These are phyloP conservation scores for Hypoxylon rubiginosum DNA, from an alignment of 2,329 filamentous ascomycete species.

Conservation along the genomic window DNA sequence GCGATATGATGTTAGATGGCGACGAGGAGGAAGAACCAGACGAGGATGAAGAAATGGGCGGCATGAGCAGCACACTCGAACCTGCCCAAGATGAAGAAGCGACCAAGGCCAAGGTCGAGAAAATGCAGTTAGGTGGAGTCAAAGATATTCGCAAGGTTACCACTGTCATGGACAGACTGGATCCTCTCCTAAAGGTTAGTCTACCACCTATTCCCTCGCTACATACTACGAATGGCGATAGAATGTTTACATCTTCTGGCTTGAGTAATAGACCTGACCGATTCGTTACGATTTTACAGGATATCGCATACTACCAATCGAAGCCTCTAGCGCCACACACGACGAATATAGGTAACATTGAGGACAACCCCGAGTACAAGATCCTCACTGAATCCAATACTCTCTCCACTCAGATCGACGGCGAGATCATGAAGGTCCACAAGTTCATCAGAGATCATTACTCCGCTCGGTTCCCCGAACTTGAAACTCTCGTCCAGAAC, in stretches of 20 bases:
- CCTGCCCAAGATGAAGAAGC: conserved; percentile 75
- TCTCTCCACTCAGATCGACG: conserved; percentile 91
- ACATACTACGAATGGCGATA: conserved; percentile 50
- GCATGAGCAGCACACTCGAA: conserved; percentile 62
- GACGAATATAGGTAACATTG: conserved; percentile 82
- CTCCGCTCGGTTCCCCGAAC: conserved; percentile 90
- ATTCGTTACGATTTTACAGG: conserved; percentile 70
- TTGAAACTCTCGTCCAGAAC: conserved; percentile 90
- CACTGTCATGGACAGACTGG: conserved; percentile 82
- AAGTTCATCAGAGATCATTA: conserved; percentile 98
- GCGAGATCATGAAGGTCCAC: conserved; percentile 92
- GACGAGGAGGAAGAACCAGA: conserved; percentile 70
- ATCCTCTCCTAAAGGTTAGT: conserved; percentile 86
- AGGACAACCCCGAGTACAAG: conserved; percentile 93
- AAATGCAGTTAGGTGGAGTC: conserved; percentile 80
- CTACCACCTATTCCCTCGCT: conserved; percentile 36
- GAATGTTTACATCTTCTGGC: conserved; percentile 73
- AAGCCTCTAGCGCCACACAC: conserved; percentile 74
- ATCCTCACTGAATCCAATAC: conserved; percentile 90
- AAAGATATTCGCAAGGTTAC: conserved; percentile 85
- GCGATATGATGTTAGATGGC: conserved; percentile 71
- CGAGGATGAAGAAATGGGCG: conserved; percentile 70
- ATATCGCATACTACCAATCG: conserved; percentile 82
- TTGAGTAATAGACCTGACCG: conserved; percentile 77
- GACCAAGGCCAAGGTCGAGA: conserved; percentile 83